Evolutionary conservation across 2,329 filamentous ascomycete genomes (phyloP).

Genomic region (Ophiocordyceps polyrhachis-furcata): DNA sequence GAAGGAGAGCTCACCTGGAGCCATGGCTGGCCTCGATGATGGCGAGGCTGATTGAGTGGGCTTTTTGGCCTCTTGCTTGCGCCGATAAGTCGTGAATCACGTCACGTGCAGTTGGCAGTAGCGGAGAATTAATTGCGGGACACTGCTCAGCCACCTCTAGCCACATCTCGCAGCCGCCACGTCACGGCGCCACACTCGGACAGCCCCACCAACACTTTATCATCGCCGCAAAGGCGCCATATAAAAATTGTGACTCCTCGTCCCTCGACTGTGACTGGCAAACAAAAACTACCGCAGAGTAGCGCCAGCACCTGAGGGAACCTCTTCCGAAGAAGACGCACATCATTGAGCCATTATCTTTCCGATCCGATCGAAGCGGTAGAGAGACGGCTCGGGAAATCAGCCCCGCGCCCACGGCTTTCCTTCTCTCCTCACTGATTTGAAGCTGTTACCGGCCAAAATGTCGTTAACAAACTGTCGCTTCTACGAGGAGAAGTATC

Average conservation of each 20-base stretch:
- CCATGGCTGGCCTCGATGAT: slow-evolving; percentile 15
- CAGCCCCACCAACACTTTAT: slow-evolving; percentile 17
- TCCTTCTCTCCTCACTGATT: slow-evolving; percentile 7
- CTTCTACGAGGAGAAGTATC: slow-evolving; percentile 91
- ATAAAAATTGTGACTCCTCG: slow-evolving; percentile 22
- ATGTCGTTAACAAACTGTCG: slow-evolving; percentile 96
- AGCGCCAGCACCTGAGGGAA: neutral
- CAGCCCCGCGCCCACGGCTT: slow-evolving; percentile 10
- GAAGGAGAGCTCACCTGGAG: slow-evolving; percentile 17
- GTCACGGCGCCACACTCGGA: neutral
- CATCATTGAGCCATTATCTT: neutral
- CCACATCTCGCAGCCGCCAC: slow-evolving; percentile 14
- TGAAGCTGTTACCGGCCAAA: slow-evolving; percentile 29
- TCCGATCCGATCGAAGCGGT: slow-evolving; percentile 1
- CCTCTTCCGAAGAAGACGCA: neutral
- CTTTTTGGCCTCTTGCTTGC: slow-evolving; percentile 3
- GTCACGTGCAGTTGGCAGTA: too few species aligned
- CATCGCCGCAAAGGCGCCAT: slow-evolving; percentile 17
- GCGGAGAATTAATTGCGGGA: too few species aligned
- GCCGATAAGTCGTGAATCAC: neutral
- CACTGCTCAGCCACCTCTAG: too few species aligned
- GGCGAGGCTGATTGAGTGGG: slow-evolving; percentile 5
- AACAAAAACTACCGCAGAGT: neutral
- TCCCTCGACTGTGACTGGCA: neutral
- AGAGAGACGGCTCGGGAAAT: slow-evolving; percentile 9